Percentiles rank a stretch among this genome's conserved stretches.
phyloP scores from a whole-genome alignment of 2,329 filamentous ascomycete genomes.

The Curvularia hawaiiensis region DNA sequence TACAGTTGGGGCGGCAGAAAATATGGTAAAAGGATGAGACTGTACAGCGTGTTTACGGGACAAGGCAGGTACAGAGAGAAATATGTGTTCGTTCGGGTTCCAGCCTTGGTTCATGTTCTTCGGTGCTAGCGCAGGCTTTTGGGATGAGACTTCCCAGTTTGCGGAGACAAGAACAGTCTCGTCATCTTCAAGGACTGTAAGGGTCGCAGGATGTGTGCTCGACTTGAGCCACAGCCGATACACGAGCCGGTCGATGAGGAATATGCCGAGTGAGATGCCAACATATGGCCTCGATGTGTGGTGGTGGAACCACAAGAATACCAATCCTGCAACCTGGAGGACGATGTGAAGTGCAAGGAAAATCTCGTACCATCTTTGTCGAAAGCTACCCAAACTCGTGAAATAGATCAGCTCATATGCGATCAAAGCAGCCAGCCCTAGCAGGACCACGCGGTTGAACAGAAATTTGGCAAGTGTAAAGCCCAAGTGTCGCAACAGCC shows the following conservation, averaged over 20 bases:
- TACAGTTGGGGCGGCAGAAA: constrained; percentile 62
- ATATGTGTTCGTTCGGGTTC: constrained; percentile 67
- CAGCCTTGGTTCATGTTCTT: constrained; percentile 58
- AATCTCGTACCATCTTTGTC: constrained; percentile 65
- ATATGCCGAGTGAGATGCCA: constrained; percentile 59
- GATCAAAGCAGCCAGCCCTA: constrained; percentile 61
- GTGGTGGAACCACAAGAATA: constrained; percentile 66
- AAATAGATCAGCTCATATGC: constrained; percentile 67
- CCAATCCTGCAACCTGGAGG: constrained; percentile 61
- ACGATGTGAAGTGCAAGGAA: constrained; percentile 65
- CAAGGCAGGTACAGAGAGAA: constrained; percentile 63
- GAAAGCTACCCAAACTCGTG: constrained; percentile 64
- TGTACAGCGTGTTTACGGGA: constrained; percentile 60
- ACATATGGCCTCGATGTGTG: constrained; percentile 60
- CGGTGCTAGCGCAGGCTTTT: constrained; percentile 21
- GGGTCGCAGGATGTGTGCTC: constrained; percentile 54
- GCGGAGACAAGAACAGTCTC: constrained; percentile 59
- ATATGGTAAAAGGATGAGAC: constrained; percentile 70
- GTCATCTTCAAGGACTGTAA: constrained; percentile 61
- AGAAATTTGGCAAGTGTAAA: constrained; percentile 59
- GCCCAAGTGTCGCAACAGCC: constrained; percentile 56
- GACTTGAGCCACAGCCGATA: constrained; percentile 63
- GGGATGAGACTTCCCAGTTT: constrained; percentile 47
- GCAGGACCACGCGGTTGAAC: constrained; percentile 56
- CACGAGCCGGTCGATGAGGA: constrained; percentile 61